These are phyloP conservation scores for Arthrobotrys conoides DNA, from an alignment of 2,329 filamentous ascomycete genomes.

Conservation along the genomic window DNA sequence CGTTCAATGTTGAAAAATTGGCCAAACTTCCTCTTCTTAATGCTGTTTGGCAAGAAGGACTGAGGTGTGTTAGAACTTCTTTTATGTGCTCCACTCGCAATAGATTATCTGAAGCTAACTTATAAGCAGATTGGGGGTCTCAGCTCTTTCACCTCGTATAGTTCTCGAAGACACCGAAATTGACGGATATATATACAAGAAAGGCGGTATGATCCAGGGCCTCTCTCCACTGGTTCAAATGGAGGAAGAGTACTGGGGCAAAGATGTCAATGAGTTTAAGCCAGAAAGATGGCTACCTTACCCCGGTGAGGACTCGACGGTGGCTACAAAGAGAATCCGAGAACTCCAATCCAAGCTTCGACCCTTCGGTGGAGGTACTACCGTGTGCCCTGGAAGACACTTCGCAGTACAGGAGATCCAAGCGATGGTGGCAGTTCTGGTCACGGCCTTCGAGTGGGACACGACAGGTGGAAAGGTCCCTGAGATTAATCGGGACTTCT, in stretches of 20 bases:
- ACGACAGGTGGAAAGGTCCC: constrained; percentile 20
- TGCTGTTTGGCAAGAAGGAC: constrained; percentile 43
- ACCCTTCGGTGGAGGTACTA: constrained; percentile 45
- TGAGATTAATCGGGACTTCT: constrained; percentile 21
- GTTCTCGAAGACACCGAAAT: constrained; percentile 57
- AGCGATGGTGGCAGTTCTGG: constrained; percentile 38
- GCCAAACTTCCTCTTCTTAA: constrained; percentile 39
- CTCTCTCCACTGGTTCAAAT: constrained; percentile 24
- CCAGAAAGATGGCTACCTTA: constrained; percentile 45
- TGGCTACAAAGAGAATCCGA: constrained; percentile 34
- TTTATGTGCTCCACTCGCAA: background rate
- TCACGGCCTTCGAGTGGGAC: constrained; percentile 50
- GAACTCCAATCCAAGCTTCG: constrained; percentile 31
- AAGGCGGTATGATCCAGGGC: constrained; percentile 54
- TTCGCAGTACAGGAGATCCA: constrained; percentile 50
- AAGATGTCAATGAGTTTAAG: constrained; percentile 41
- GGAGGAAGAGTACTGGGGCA: constrained; percentile 52
- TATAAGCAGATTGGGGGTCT: constrained; percentile 36
- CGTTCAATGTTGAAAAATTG: constrained; percentile 41
- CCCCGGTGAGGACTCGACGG: constrained; percentile 29
- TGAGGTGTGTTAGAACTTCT: constrained; percentile 24
- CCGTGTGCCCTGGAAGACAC: constrained; percentile 48
- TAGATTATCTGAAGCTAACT: background rate
- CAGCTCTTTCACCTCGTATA: constrained; percentile 45
- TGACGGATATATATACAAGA: constrained; percentile 50